Evolutionary conservation across 2,329 filamentous ascomycete species (phyloP).

Genomic region (Stylonectria norvegica): DNA sequence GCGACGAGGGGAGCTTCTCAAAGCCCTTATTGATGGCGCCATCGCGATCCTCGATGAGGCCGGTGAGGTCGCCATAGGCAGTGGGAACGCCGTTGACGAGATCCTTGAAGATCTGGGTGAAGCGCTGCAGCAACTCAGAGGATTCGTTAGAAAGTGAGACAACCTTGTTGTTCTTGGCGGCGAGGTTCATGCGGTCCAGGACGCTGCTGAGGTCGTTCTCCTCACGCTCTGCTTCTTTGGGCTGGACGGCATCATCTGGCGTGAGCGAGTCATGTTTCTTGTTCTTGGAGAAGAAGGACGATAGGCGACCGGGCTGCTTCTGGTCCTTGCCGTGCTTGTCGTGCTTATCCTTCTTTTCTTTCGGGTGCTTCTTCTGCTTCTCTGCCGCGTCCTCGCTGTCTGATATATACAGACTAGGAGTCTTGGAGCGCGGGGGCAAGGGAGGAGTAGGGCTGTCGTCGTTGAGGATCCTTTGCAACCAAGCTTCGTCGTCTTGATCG

Average conservation of each 20-base stretch:
- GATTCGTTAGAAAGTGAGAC: constrained; percentile 83
- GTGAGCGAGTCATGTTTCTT: constrained; percentile 38
- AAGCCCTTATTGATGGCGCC: constrained; percentile 57
- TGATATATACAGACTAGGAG: constrained; percentile 44
- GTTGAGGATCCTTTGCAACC: constrained; percentile 52
- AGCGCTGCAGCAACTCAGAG: constrained; percentile 74
- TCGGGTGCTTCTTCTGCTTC: constrained; percentile 31
- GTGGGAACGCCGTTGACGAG: constrained; percentile 89
- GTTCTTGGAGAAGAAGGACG: constrained; percentile 35
- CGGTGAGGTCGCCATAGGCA: constrained; percentile 81
- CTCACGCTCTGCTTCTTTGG: constrained; percentile 46
- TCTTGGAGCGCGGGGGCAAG: constrained; percentile 52
- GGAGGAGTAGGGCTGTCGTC: constrained; percentile 48
- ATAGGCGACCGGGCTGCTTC: constrained; percentile 36
- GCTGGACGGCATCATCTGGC: constrained; percentile 37
- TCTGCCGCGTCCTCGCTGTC: constrained; percentile 8
- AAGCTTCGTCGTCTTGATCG: constrained; percentile 54
- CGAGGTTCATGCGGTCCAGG: constrained; percentile 79
- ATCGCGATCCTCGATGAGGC: constrained; percentile 59
- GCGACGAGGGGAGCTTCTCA: constrained; percentile 68
- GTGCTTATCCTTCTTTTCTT: constrained; percentile 3
- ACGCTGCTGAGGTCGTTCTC: constrained; percentile 73
- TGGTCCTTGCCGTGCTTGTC: constrained; percentile 26
- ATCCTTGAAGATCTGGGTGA: constrained; percentile 89
- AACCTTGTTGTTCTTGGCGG: constrained; percentile 79